These are phyloP conservation scores for Leptomonas pyrrhocoris DNA, from an alignment of 208 protist genomes.

Conservation along the genomic window DNA sequence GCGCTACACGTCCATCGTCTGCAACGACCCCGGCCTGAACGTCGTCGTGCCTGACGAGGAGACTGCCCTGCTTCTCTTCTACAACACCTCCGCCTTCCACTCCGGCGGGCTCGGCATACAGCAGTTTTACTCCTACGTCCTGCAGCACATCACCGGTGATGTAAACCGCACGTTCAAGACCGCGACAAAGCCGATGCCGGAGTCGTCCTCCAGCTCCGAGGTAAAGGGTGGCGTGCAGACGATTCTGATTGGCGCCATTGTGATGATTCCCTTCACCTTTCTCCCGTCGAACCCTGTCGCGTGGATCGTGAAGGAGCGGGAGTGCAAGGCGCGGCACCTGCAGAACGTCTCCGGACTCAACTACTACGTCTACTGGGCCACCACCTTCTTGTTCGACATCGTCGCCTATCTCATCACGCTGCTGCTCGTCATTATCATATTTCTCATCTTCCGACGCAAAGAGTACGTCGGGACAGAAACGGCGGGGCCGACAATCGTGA, in stretches of 20 bases:
- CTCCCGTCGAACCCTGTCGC: constrained; percentile 65
- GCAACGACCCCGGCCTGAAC: constrained; percentile 30
- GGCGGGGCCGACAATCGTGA: constrained; percentile 44
- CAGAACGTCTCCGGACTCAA: constrained; percentile 72
- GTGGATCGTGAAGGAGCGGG: constrained; percentile 84
- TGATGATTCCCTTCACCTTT: constrained; percentile 80
- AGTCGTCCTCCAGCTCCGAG: constrained; percentile 32
- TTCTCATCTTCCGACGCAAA: constrained; percentile 55
- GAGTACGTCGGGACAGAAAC: constrained; percentile 61
- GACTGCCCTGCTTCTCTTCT: constrained; percentile 41
- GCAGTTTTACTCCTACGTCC: constrained; percentile 39
- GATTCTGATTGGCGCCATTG: constrained; percentile 56
- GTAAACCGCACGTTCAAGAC: constrained; percentile 12
- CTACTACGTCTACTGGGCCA: constrained; percentile 74
- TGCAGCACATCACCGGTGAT: constrained; percentile 42
- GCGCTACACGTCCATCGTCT: constrained; percentile 49
- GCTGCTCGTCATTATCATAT: constrained; percentile 61
- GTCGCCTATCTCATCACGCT: constrained; percentile 63
- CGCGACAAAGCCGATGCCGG: constrained; percentile 33
- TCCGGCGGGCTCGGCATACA: constrained; percentile 37
- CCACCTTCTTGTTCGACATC: constrained; percentile 87
- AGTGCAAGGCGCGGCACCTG: constrained; percentile 69
- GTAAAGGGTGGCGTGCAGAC: constrained; percentile 36
- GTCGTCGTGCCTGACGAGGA: constrained; percentile 39
- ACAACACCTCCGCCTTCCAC: constrained; percentile 69